Evolutionary conservation across 1,284 basidiomycete species (phyloP), one percentile per base, ranked within the genome.

Genomic region (Thelephora terrestris): DNA sequence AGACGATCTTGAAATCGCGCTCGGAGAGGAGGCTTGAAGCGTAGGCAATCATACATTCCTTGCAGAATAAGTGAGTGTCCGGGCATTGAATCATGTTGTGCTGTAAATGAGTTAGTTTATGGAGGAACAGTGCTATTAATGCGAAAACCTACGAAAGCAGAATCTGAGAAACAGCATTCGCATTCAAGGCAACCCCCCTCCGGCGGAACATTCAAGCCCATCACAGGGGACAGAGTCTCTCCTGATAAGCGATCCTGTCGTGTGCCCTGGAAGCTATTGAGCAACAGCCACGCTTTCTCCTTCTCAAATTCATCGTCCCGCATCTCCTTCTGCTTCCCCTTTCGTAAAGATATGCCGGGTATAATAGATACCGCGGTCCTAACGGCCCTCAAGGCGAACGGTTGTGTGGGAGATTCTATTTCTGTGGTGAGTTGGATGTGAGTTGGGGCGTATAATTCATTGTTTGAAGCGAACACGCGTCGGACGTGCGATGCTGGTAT

Each of bases 21-120:
- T 58, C 55, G 29, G 68, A 67, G 39, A 71, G 59, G 39, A 61
- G 61, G 39, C 57, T 62, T 47, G 58, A 57, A 2, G 63, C 70
- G 52, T 63, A 64, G 25, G 57, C 45, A 12, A 60, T 64, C 49
- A 73, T 65, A 58, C 78, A 80, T 5, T 64, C 62, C 35, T 56
- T 61, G 59, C 78, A 81, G 62, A 79, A 81, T 4, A 69, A 59
- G 62, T 68, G 67, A 0, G 85, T 81, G 45, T 91, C 88, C 0
- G 82, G 79, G 55, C 91, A 93, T 64, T 92, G 86, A 2, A 87
- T 72, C 79, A 91, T 85, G 55, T 85, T 78, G 43, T 79, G 75
- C 88, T 91, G 57, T 10, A 45, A 24, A 35, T 34, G 16, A 36
- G 9, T 56, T 25, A 49, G 55, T 32, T 48, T 38, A 39, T 27